These are phyloP conservation scores for Serendipita indica DNA, from an alignment of 768 basidiomycete species.

Conservation along the genomic window DNA sequence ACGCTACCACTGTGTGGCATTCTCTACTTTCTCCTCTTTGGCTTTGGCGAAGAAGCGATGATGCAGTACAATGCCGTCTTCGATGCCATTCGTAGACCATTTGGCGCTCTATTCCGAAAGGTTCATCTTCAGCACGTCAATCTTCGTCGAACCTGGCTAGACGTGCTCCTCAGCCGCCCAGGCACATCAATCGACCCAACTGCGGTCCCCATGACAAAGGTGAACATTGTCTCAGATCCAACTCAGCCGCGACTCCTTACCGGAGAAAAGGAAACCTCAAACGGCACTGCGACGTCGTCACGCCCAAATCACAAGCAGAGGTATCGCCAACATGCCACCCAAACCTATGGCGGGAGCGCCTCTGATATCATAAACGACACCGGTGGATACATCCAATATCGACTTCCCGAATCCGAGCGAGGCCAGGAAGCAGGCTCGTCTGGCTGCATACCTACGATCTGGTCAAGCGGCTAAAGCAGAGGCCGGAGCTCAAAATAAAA, in stretches of 20 bases:
- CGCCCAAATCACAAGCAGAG: neutral
- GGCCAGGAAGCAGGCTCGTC: neutral
- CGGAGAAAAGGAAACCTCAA: neutral
- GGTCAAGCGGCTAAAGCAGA: neutral
- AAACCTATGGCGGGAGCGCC: neutral
- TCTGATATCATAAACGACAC: neutral
- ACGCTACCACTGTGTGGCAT: conserved; percentile 32
- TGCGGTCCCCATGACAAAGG: conserved; percentile 16
- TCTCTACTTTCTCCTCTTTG: conserved; percentile 54
- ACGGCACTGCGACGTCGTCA: neutral
- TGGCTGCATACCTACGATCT: neutral
- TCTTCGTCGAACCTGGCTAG: neutral
- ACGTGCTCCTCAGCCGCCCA: conserved; percentile 1
- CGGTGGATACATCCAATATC: neutral
- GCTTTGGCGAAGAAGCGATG: conserved; percentile 44
- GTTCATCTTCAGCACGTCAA: no score
- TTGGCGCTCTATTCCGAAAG: neutral
- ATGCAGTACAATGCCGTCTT: conserved; percentile 34
- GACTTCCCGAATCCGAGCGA: neutral
- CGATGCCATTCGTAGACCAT: neutral
- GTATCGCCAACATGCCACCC: neutral
- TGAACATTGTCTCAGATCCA: neutral
- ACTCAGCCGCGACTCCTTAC: neutral
- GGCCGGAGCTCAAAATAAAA: no score
- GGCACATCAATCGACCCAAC: conserved; percentile 9